Base-by-base conservation (phyloP, 2,329 filamentous ascomycete genomes). In the Ophiostoma sp. region DNA sequence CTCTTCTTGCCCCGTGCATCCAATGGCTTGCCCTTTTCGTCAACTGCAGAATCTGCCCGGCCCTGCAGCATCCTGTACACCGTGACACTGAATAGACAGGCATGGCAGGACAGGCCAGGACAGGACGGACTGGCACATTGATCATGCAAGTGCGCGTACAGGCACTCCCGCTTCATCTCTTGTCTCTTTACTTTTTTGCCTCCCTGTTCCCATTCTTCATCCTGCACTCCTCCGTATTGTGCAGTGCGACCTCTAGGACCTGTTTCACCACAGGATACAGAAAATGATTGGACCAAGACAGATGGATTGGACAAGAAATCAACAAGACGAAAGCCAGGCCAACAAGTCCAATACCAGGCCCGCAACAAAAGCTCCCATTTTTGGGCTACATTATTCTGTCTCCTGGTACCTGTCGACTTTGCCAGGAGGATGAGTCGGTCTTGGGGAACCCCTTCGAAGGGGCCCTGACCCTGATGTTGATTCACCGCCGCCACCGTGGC, bases 11-110 rank as follows among this genome's bases (percentile, higher is more conserved):
- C 70, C 59, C 22, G 59, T 31, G 31, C n/a, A 72, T 63, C 70
- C 70, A 66, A 71, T 71, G 42, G 57, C 39, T 63, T 48, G 17
- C 11, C 42, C 31, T 59, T 36, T 42, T 45, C 50, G 25, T 39
- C 25, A 9, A n/a, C 59, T 71, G 72, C 72, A 73, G 72, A 57
- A 73, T 73, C 69, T 63, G 70, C 42, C 72, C 72, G 72, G 39
- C 9, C 39, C 64, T 69, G 72, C 69, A 71, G 36, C 52, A 33
- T 31, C 39, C 55, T 52, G 69, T 61, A 12, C 69, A 8, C n/a
- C 12, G 69, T 48, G 12, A 39, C 69, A 61, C 69, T 11, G 19
- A 48, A 61, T 59, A 70, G 42, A 31, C 55, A 73, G 39, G n/a
- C 55, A 64, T 70, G 42, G 55, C 64, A 73, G 45, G 52, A 42